Evolutionary conservation across 345 rosid genomes (phyloP), one percentile per base, ranked within the genome.

Genomic region (Moricandia arvensis): DNA sequence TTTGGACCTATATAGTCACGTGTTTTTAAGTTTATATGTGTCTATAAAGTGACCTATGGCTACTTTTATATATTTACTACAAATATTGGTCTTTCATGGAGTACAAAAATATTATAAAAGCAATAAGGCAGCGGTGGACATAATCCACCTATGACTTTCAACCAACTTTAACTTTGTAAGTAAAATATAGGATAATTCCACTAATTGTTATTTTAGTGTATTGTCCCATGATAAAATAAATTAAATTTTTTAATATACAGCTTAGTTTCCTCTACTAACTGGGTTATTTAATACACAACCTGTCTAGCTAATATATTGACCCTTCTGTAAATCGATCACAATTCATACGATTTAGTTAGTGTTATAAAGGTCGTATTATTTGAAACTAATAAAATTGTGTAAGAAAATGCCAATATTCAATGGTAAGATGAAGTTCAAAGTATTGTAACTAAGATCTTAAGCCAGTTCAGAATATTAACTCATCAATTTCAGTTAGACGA

Each of bases 111-210:
- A 51, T 11, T 18, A 18, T 3, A 27, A 27, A 27, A 27, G 29
- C 29, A 27, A 27, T 27, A 51, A 7, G 5, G 11, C n/a, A 57
- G 62, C 34, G 34, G 17, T 26, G 41, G 41, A 10, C 26, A 7
- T 55, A 55, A 38, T 15, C 29, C 7, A 65, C 38, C 64, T 31
- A 72, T 62, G 59, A 34, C 49, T 72, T 45, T 60, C 47, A 30
- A 31, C 51, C 24, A 71, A 71, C 18, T 43, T 71, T 29, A 58
- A 70, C 64, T 26, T 70, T 69, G 7, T 1, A 54, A 57, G 54
- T 70, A 27, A 35, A 37, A 57, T 5, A 24, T 9, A 41, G n/a
- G n/a, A n/a, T n/a, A n/a, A n/a, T n/a, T n/a, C n/a, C n/a, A n/a
- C 33, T 2, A 57, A 26, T 24, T 69, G 10, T 38, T 7, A 6